Percentiles rank a stretch among this genome's conserved stretches.
Evolutionary conservation across 1,284 basidiomycete species (phyloP).

Genomic region (Tausonia pullulans): DNA sequence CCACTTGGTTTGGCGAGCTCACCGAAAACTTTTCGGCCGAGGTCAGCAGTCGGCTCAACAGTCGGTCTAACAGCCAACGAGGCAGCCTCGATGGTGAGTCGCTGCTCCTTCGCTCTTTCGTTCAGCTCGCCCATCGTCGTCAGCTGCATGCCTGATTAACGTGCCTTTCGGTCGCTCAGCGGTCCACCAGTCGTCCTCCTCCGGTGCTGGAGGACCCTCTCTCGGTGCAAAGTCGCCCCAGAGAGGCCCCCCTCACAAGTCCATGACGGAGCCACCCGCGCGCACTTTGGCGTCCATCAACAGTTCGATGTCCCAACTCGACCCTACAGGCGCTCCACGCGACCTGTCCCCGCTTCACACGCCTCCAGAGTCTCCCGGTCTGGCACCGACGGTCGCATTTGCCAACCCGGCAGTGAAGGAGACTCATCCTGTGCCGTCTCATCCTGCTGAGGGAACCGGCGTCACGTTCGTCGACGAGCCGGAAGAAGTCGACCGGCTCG

Average conservation of each 20-base stretch:
- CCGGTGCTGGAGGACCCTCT: no score
- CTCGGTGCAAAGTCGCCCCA: no score
- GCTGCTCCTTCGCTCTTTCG: neutral
- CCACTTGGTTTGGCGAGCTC: constrained; percentile 23
- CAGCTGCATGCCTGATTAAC: no score
- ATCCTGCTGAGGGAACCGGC: neutral
- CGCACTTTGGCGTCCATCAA: no score
- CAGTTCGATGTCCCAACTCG: no score
- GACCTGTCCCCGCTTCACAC: neutral
- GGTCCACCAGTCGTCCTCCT: no score
- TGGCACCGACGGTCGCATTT: neutral
- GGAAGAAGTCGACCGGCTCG: neutral
- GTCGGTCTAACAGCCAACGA: constrained; percentile 5
- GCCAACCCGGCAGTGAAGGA: neutral
- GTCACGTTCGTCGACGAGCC: constrained; percentile 7
- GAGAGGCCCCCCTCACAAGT: no score
- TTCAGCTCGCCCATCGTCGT: neutral
- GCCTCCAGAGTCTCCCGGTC: constrained; percentile 1
- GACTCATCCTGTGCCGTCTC: neutral
- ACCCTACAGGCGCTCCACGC: no score
- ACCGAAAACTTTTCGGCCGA: neutral
- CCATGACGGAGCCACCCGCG: no score
- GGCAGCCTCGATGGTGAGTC: constrained; percentile 14
- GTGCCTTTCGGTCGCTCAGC: no score
- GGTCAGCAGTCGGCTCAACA: constrained; percentile 11